Evolutionary conservation across 2,329 filamentous ascomycete genomes (phyloP).

Genomic region (Fusarium sp.): DNA sequence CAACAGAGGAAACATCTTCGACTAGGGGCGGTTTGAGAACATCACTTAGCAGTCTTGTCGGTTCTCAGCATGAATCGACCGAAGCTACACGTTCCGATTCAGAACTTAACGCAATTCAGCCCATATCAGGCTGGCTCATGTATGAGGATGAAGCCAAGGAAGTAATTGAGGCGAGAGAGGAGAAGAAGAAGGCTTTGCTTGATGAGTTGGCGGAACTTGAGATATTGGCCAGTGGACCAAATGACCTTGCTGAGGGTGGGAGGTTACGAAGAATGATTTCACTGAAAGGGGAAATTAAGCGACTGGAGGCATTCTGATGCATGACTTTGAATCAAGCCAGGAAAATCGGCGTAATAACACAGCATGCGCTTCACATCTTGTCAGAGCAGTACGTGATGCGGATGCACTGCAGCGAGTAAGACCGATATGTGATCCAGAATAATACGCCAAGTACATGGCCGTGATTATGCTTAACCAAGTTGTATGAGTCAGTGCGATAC

Average conservation of each 20-base stretch:
- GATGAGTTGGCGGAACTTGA: neutral
- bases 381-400: fast-evolving
- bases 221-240: neutral
- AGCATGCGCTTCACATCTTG: neutral
- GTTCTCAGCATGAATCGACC: neutral
- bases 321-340: neutral
- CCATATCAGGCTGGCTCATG: neutral
- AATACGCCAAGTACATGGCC: neutral
- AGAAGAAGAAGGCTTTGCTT: neutral
- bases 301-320: neutral
- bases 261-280: neutral
- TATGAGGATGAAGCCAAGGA: neutral
- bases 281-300: neutral
- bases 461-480: neutral
- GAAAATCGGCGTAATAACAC: too few species aligned
- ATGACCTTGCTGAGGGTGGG: neutral
- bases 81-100: neutral
- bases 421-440: neutral
- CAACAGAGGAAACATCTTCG: neutral
- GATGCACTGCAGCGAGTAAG: neutral
- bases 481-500: neutral
- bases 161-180: neutral
- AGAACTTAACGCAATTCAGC: neutral
- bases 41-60: fast-evolving
- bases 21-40: neutral